Evolutionary conservation across 116 monocot species (phyloP).

Genomic region (Cymodocea nodosa): DNA sequence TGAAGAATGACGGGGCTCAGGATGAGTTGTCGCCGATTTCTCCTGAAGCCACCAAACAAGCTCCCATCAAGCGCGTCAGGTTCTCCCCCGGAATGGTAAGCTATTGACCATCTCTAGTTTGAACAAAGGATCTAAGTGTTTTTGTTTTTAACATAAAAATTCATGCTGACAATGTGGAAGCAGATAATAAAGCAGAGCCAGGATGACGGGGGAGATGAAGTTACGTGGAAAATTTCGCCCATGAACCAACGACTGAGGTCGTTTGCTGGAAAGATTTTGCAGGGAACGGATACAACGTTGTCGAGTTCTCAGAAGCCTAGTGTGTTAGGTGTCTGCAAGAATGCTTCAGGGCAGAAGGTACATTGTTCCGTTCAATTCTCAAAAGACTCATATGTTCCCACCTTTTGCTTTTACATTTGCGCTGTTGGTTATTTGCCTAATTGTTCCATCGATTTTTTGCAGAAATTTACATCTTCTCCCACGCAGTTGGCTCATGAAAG

Average conservation of each 20-base stretch:
- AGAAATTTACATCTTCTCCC: constrained; percentile 31
- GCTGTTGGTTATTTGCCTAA: neutral
- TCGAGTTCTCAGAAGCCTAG: constrained; percentile 11
- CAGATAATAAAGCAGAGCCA: constrained; percentile 94
- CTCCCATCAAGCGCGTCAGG: constrained; percentile 53
- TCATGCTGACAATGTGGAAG: neutral
- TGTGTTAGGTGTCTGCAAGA: constrained; percentile 26
- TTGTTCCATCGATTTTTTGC: neutral
- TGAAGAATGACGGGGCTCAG: neutral
- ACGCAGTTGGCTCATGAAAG: constrained; percentile 5
- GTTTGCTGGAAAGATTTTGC: constrained; percentile 36
- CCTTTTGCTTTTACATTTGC: neutral
- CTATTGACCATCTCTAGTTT: too few species aligned
- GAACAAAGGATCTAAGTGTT: too few species aligned
- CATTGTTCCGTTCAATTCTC: neutral
- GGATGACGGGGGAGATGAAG: constrained; percentile 79
- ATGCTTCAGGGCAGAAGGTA: constrained; percentile 39
- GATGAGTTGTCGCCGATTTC: constrained; percentile 26
- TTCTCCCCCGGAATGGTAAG: constrained; percentile 91
- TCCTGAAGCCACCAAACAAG: constrained; percentile 50
- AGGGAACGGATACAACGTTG: constrained; percentile 9
- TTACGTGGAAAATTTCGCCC: constrained; percentile 92
- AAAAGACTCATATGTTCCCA: neutral
- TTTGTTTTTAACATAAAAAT: too few species aligned
- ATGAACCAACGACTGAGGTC: constrained; percentile 56